Base-by-base conservation (phyloP, 352 stramenopile genomes). In the Phytophthora ohioensis region DNA sequence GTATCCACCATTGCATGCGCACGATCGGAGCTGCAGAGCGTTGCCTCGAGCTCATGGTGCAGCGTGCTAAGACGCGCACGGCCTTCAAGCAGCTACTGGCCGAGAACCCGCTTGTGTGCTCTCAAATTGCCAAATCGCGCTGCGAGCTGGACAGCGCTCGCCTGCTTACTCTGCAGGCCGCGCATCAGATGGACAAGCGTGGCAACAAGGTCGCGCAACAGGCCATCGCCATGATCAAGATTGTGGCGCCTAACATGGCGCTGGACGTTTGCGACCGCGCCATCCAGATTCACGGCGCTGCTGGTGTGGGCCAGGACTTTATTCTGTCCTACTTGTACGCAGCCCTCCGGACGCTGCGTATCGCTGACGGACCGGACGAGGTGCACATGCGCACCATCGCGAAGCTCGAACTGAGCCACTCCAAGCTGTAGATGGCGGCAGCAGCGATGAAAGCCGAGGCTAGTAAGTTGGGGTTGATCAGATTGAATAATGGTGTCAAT, bases 1-100 rank as follows among this genome's bases (percentile, higher is more conserved):
- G 97, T 13, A 99, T 99, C 69, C 97, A 99, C 88, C 97, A 99
- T 83, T 99, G 97, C 82, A 99, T 99, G 97, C 91, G 97, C 49
- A 77, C 95, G 15, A 96, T 99, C 65, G 97, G 97, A 31, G 87
- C 90, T 53, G 87, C 91, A 31, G 91, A 98, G 76, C 82, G 85
- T 34, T 96, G 91, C 63, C 77, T 98, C 21, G 83, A 94, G 63
- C 79, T 95, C 34, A 90, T 93, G 66, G 81, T 92, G 52, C 72
- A 80, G 69, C 98, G 98, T 58, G 86, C 96, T 17, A 91, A 98
- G 67, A 96, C 98, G 41, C 88, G 96, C 34, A 92, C 95, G 62
- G 93, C 96, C 5, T 99, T 99, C 83, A 95, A 94, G 43, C 94
- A 97, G 63, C 87, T 98, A 12, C 93, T 99, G 72, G 79, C 94